Evolutionary conservation across 176 grass and related monocot species (phyloP), one percentile per base, ranked within the genome.

Genomic region (Carex kokanica): DNA sequence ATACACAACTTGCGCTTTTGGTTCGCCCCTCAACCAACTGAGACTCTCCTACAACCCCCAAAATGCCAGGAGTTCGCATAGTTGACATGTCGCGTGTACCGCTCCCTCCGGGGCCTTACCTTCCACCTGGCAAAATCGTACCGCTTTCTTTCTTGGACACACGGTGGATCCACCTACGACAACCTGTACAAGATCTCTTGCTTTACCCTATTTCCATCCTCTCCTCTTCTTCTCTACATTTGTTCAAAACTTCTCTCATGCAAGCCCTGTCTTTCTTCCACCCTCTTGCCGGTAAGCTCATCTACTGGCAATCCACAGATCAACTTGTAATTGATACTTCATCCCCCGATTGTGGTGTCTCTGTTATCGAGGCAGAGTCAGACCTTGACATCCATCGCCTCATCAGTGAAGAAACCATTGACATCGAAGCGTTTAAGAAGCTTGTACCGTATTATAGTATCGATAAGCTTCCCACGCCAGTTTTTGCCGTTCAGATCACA

Each of bases 401-500:
- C 23, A 65, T 57, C 0, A 52, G 51, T 20, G 66, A 86, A 70
- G 85, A 81, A 64, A 79, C 66, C 53, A 83, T 79, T 6, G 85
- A 91, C 67, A 21, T 83, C 47, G 29, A 11, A 3, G 45, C 83
- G n/a, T 59, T 91, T 23, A 64, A 60, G 63, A 61, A 13, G 60
- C 85, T 91, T 45, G 87, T 84, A 34, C 86, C 85, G 1, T 64
- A 86, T 47, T n/a, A 84, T 32, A 81, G 85, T 40, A 85, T 84
- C 86, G 6, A n/a, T 21, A 8, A 62, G 67, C 54, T 94, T 24
- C 92, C 92, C 3, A 61, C 84, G 16, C 15, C 87, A 23, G 23
- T 89, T n/a, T 81, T 88, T 53, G 87, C 89, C 4, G 74, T 89
- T 86, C 89, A 94, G 74, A 88, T 65, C 55, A 94, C 89, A 1